phyloP scores from a whole-genome alignment of 768 basidiomycete species.

The Boletus speciosus region DNA sequence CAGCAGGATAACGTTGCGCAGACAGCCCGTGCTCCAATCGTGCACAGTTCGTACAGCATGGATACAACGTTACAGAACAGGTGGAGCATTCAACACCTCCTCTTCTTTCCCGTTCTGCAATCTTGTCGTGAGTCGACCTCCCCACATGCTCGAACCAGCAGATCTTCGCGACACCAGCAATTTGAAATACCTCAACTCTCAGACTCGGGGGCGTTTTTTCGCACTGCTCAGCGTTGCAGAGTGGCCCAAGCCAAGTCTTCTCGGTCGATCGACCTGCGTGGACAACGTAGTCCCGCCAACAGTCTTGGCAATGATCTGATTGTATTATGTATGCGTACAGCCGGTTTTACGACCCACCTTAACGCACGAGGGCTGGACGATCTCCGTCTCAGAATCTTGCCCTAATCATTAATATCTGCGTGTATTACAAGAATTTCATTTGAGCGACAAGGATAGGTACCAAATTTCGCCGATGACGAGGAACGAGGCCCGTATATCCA shows the following conservation, averaged over 20 bases:
- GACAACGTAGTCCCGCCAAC: not conserved
- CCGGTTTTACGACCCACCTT: conserved; percentile 26
- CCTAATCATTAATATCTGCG: conserved; percentile 13
- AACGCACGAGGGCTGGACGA: conserved; percentile 26
- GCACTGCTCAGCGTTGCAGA: not conserved
- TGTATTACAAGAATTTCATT: conserved; percentile 7
- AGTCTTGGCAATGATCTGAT: not conserved
- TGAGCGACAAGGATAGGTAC: conserved; percentile 3
- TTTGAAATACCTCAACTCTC: conserved; percentile 33
- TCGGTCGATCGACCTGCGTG: not conserved
- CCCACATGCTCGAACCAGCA: conserved; percentile 9
- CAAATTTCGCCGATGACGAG: conserved; percentile 4
- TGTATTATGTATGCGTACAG: conserved; percentile 18
- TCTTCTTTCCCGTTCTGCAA: conserved; percentile 1
- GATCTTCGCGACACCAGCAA: conserved; percentile 21
- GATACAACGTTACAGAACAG: conserved; percentile 22
- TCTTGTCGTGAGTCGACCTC: conserved; percentile 5
- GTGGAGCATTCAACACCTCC: conserved; percentile 13
- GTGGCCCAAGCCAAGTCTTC: not conserved
- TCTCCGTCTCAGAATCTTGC: conserved; percentile 20
- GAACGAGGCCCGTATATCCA: conserved; percentile 10
- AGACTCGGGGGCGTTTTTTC: not conserved
- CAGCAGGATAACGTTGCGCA: conserved; percentile 19
- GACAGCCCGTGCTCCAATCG: conserved; percentile 12
- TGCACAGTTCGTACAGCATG: conserved; percentile 17